Conservation (phyloP, 1,139 yeast genomes). For the Chernovozyma sophiae-reginae region DNA sequence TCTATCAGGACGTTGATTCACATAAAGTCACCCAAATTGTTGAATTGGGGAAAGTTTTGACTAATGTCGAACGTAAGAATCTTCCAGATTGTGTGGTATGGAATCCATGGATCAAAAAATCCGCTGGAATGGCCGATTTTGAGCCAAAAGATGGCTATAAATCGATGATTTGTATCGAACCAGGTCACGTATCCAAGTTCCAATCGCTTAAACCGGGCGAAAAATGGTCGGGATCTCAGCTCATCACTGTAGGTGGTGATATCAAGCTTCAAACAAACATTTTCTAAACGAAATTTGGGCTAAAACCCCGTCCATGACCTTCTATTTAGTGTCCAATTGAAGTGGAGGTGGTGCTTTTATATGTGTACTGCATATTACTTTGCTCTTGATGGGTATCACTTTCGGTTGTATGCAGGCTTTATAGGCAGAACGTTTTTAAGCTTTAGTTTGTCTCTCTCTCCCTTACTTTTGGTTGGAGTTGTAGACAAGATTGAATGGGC, state of each 20-base stretch:
- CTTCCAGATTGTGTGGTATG: constrained; percentile 91
- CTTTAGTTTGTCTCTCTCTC: too few relatives aligned
- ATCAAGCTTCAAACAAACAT: constrained; percentile 43
- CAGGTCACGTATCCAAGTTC: constrained; percentile 79
- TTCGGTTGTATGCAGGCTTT: too few relatives aligned
- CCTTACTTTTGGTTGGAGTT: too few relatives aligned
- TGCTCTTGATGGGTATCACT: too few relatives aligned
- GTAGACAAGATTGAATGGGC: too few relatives aligned
- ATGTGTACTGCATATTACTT: too few relatives aligned
- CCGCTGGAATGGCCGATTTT: constrained; percentile 80
- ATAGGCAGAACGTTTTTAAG: too few relatives aligned
- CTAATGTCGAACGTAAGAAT: constrained; percentile 59
- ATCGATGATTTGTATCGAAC: constrained; percentile 90
- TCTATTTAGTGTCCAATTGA: too few relatives aligned
- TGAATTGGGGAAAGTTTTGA: constrained; percentile 64
- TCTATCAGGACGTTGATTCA: constrained; percentile 60
- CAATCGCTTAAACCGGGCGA: constrained; percentile 59
- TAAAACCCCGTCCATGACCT: too few relatives aligned
- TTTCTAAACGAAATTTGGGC: too few relatives aligned
- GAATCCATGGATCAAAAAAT: constrained; percentile 93
- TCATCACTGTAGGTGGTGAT: constrained; percentile 36
- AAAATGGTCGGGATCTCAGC: constrained; percentile 56
- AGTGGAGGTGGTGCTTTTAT: too few relatives aligned
- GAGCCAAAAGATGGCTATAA: constrained; percentile 79
- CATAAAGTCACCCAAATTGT: constrained; percentile 59